Evolutionary conservation across 2,329 filamentous ascomycete genomes (phyloP).

Genomic region (Fonsecaea pugnacius): DNA sequence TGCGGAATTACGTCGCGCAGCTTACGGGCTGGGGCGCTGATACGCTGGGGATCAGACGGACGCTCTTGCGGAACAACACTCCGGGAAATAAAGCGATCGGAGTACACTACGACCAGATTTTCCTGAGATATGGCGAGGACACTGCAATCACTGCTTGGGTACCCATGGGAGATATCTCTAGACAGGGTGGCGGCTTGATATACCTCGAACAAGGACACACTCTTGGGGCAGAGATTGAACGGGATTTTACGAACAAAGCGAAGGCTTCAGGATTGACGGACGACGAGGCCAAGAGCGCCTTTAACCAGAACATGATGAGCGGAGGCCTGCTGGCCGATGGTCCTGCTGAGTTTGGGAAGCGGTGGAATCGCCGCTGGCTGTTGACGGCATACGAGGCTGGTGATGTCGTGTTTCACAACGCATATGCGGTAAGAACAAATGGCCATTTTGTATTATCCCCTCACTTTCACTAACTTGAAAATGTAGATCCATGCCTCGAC

Average conservation of each 20-base stretch:
- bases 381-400: slow-evolving; percentile 60
- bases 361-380: slow-evolving; percentile 54
- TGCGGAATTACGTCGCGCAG: slow-evolving; percentile 56
- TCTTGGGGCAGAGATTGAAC: slow-evolving; percentile 57
- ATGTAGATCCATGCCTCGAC: slow-evolving; percentile 62
- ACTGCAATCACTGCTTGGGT: slow-evolving; percentile 63
- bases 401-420: slow-evolving; percentile 53
- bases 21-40: slow-evolving; percentile 61
- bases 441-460: background rate
- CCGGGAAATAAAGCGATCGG: slow-evolving; percentile 63
- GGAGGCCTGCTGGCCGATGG: slow-evolving; percentile 59
- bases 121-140: slow-evolving; percentile 59
- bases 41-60: slow-evolving; percentile 54
- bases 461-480: background rate
- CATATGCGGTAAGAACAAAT: slow-evolving; percentile 42
- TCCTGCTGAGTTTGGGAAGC: slow-evolving; percentile 51
- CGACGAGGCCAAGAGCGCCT: slow-evolving; percentile 57
- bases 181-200: slow-evolving; percentile 63
- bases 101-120: slow-evolving; percentile 66
- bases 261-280: slow-evolving; percentile 56
- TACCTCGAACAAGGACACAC: slow-evolving; percentile 60
- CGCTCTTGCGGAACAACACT: slow-evolving; percentile 61
- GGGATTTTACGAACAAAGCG: slow-evolving; percentile 56
- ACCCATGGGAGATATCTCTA: slow-evolving; percentile 58
- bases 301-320: slow-evolving; percentile 65